Percentiles rank a stretch among this genome's conserved stretches.
Evolutionary conservation across 2,329 filamentous ascomycete species (phyloP).

Genomic region (Eurotiales sp.): DNA sequence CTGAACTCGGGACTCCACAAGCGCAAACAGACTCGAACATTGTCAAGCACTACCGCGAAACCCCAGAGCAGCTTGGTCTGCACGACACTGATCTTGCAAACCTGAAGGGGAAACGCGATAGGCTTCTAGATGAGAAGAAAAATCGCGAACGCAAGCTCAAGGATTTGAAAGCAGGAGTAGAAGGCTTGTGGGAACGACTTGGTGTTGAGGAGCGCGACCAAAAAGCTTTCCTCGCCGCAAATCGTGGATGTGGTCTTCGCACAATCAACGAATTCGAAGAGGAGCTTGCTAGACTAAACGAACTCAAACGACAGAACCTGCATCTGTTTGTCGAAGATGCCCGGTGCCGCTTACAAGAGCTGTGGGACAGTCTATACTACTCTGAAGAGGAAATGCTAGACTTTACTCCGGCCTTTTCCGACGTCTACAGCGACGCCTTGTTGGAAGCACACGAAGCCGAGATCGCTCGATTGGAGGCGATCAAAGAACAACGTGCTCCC

Average conservation of each 20-base stretch:
- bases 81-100: conserved; percentile 79
- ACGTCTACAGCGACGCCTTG: conserved; percentile 93
- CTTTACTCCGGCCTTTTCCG: conserved; percentile 93
- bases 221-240: conserved; percentile 78
- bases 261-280: conserved; percentile 96
- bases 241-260: conserved; percentile 84
- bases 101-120: conserved; percentile 71
- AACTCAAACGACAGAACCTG: conserved; percentile 91
- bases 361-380: conserved; percentile 92
- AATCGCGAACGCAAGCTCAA: conserved; percentile 72
- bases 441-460: conserved; percentile 93
- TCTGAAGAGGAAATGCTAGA: conserved; percentile 99
- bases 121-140: conserved; percentile 83
- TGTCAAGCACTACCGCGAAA: conserved; percentile 82
- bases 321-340: conserved; percentile 96
- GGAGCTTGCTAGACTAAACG: conserved; percentile 78
- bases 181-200: conserved; percentile 83
- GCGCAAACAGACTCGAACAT: conserved; percentile 85
- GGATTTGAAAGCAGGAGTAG: conserved; percentile 73
- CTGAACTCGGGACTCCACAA: conserved; percentile 89
- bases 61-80: conserved; percentile 89
- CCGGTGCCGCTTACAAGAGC: conserved; percentile 80
- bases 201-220: conserved; percentile 77
- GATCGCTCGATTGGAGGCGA: conserved; percentile 71
- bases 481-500: conserved; percentile 84